Base-by-base conservation (phyloP, 2,329 filamentous ascomycete genomes). In the Cladosporium sp. region DNA sequence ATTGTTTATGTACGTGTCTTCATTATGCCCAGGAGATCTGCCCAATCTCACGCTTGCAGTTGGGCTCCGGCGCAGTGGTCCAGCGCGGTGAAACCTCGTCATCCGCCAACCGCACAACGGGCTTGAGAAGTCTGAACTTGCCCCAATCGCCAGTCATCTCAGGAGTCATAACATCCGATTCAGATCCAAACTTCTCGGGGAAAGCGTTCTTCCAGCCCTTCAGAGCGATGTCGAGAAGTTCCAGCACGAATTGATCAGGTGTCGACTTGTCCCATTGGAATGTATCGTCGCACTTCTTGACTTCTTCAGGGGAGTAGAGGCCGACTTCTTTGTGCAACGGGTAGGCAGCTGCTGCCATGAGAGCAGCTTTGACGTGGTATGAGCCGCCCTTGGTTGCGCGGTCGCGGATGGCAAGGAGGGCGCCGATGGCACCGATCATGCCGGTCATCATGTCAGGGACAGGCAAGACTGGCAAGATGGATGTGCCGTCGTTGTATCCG, bases 311-410 rank as follows among this genome's bases (percentile, higher is more conserved):
- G 3, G 59, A 58, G 35, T 72, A 74, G 7, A 74, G 49, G 0
- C 70, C 68, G n/a, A 73, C 61, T 19, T 72, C 70, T 7, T 60
- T 60, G 19, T 63, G 62, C 17, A 73, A 51, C 5, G 65, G 60
- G 19, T 66, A 64, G 1, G 66, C 58, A 57, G 71, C 68, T 1
- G 67, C 63, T 1, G 66, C 67, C 2, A 65, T 65, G 6, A 73
- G 59, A 8, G 66, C 55, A 1, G 64, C 64, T 9, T 65, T 57
- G 52, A 85, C 53, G 19, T 59, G 56, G 25, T 62, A 62, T 6
- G 57, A 59, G 12, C 61, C 61, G 5, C 61, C 61, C 19, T 44
- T 34, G 15, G 37, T 47, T 4, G 59, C 57, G 51, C 87, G 80
- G 36, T 67, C 60, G 17, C 63, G 59, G n/a, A 72, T 59, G 32